Evolutionary conservation across 169 alveolate genomes (phyloP), one percentile per base, ranked within the genome.

Genomic region (Amoebophrya sp.): DNA sequence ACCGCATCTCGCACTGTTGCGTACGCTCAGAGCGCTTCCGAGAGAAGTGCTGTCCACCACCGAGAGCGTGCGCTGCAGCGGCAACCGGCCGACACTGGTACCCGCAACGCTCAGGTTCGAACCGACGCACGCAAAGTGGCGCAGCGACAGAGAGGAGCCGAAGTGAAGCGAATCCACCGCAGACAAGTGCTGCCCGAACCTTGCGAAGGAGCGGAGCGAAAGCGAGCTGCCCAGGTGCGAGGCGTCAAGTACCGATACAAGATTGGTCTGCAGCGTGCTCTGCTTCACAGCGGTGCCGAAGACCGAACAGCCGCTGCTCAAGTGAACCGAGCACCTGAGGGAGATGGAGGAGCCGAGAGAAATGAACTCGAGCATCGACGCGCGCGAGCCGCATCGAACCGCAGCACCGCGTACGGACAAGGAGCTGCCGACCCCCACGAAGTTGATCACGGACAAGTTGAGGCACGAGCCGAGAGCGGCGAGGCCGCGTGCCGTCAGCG

Each of bases 81-180:
- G n/a, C n/a, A n/a, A n/a, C n/a, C n/a, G n/a, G n/a, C n/a, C 65
- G 18, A 47, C 65, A 18, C 65, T 33, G 90, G 39, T 41, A 14
- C 90, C 90, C 24, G 12, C 24, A 26, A 89, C 47, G 40, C 53
- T 34, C 54, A 41, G 39, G 90, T 47, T 47, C 6, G 54, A 36
- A 0, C 90, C 90, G 26, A 14, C n/a, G 41, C 90, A 47, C 36
- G 39, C 1, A 2, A 89, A 38, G 47, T 33, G n/a, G 53, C 90
- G 90, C 54, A 89, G 34, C 40, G 90, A 89, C 34, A 89, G 90
- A 89, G 90, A 14, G 47, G 53, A 34, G 90, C 90, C 90, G 41
- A 89, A 33, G 47, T 33, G 33, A 33, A 47, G 2, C 24, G 90
- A 41, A 47, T 89, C 90, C 36, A 89, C 54, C 29, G 23, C 90